Conservation (phyloP, 169 alveolate genomes). For the Miamiensis avidus region DNA sequence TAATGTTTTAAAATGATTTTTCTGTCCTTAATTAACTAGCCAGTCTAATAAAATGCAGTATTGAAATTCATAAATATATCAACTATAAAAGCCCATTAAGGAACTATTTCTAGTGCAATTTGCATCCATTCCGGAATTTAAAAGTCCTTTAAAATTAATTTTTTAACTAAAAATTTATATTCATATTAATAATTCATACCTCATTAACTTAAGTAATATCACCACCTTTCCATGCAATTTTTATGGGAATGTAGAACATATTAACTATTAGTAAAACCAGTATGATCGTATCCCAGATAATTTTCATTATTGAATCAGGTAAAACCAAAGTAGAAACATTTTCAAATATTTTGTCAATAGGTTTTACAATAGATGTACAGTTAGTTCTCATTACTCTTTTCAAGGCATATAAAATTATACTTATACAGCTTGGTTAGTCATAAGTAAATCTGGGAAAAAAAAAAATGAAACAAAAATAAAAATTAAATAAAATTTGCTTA, state of each 20-base stretch:
- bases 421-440: too few species aligned
- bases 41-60: slow-evolving; percentile 21
- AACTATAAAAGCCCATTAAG: slow-evolving; percentile 9
- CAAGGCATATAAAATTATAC: too few species aligned
- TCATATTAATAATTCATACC: too few species aligned
- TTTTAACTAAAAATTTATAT: too few species aligned
- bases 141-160: too few species aligned
- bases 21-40: neutral
- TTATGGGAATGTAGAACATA: slow-evolving; percentile 9
- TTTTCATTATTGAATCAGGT: slow-evolving; percentile 8
- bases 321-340: neutral
- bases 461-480: too few species aligned
- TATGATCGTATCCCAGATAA: slow-evolving; percentile 1
- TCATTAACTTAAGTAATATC: neutral
- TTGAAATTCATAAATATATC: slow-evolving; percentile 18
- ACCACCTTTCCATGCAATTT: slow-evolving; percentile 6
- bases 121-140: too few species aligned
- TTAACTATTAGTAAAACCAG: neutral
- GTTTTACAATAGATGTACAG: too few species aligned
- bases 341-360: too few species aligned
- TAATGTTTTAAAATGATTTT: neutral
- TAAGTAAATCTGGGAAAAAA: too few species aligned
- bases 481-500: too few species aligned
- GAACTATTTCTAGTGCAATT: neutral
- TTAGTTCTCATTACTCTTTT: too few species aligned